Evolutionary conservation across 345 rosid genomes (phyloP).

Genomic region (Pugionium cornutum): DNA sequence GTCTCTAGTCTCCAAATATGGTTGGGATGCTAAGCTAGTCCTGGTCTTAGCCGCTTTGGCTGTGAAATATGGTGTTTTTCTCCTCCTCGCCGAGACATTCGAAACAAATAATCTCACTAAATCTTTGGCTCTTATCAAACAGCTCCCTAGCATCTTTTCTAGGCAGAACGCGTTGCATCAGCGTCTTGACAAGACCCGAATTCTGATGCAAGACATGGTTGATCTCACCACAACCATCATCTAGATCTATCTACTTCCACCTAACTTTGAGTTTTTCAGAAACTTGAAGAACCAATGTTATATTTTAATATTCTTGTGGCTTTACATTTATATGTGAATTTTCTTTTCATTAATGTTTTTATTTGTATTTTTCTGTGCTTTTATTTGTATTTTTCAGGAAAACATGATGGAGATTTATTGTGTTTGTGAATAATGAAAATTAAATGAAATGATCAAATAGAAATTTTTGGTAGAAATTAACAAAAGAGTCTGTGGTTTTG

Average conservation of each 20-base stretch:
- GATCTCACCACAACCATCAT: constrained; percentile 61
- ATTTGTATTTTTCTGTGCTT: too few relatives aligned
- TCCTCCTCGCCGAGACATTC: constrained; percentile 71
- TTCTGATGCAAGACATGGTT: constrained; percentile 61
- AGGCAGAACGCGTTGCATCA: constrained; percentile 48
- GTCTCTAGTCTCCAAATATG: constrained; percentile 50
- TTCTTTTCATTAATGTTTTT: too few relatives aligned
- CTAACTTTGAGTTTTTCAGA: constrained; percentile 6
- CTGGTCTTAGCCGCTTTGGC: constrained; percentile 79
- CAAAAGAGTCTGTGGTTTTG: too few relatives aligned
- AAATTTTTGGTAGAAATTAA: too few relatives aligned
- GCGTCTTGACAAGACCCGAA: constrained; percentile 53
- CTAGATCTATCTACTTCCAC: constrained; percentile 60
- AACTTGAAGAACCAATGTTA: too few relatives aligned
- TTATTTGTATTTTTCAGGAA: too few relatives aligned
- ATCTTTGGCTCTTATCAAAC: constrained; percentile 76
- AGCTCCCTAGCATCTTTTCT: constrained; percentile 61
- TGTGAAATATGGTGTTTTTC: constrained; percentile 75
- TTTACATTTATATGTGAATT: too few relatives aligned
- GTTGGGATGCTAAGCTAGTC: constrained; percentile 83
- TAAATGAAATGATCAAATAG: too few relatives aligned
- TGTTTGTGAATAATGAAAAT: too few relatives aligned
- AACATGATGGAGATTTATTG: too few relatives aligned
- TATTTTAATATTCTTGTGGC: too few relatives aligned
- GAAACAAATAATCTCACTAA: constrained; percentile 72